Conservation (phyloP, 169 alveolate species). For the Eimeria falciformis region DNA sequence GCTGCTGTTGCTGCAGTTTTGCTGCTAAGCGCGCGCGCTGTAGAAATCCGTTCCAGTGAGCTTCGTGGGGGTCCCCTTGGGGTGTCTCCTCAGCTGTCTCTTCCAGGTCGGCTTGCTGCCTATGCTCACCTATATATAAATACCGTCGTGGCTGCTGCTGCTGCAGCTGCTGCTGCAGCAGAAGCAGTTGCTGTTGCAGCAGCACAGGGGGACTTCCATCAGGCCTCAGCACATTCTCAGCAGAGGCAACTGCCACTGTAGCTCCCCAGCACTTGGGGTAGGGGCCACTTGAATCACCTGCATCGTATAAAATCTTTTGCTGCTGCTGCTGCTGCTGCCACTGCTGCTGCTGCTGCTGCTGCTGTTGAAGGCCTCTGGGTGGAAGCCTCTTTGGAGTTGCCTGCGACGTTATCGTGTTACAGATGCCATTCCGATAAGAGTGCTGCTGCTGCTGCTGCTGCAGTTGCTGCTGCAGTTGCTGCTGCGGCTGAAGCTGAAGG, state of each 20-base stretch:
- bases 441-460: conserved; percentile 31
- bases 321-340: conserved; percentile 19
- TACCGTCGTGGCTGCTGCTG: too few species aligned
- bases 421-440: not conserved
- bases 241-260: not conserved
- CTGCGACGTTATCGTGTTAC: conserved; percentile 8
- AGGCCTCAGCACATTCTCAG: not conserved
- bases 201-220: not conserved
- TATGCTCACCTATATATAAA: too few species aligned
- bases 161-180: conserved; percentile 16
- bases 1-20: not conserved
- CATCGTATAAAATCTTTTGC: not conserved
- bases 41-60: not conserved
- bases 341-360: conserved; percentile 29
- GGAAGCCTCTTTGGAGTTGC: not conserved
- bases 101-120: too few species aligned
- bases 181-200: conserved; percentile 3
- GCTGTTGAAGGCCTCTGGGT: conserved; percentile 37
- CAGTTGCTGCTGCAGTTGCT: not conserved
- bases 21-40: too few species aligned
- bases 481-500: not conserved
- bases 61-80: too few species aligned
- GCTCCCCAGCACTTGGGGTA: conserved; percentile 7
- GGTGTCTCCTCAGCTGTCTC: too few species aligned
- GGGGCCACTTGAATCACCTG: not conserved